A percentile compares a stretch with the other conserved stretches of the same genome.
phyloP scores from a whole-genome alignment of 768 basidiomycete species.

The Termitomyces sp. region DNA sequence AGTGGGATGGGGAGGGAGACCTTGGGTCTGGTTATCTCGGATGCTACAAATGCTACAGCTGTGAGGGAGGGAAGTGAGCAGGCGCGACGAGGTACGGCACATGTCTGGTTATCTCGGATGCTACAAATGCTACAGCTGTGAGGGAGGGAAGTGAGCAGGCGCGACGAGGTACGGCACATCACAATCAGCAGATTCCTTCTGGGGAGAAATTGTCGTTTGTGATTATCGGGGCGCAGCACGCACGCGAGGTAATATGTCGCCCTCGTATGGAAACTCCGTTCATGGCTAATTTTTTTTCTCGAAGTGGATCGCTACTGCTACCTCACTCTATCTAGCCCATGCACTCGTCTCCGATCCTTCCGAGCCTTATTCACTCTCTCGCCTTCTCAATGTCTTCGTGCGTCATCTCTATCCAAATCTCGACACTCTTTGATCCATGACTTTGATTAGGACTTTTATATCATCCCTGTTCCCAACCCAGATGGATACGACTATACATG shows the following conservation, averaged over 20 bases:
- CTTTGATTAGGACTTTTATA: conserved; percentile 53
- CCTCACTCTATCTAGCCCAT: conserved; percentile 72
- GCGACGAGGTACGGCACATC: conserved; percentile 7
- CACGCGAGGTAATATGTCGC: conserved; percentile 60
- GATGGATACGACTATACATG: conserved; percentile 79
- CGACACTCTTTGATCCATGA: neutral
- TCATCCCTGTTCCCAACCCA: conserved; percentile 67
- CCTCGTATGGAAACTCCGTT: neutral
- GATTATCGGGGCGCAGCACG: conserved; percentile 55
- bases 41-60: conserved; percentile 8
- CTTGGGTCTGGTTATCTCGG: conserved; percentile 49
- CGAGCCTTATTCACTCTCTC: conserved; percentile 43
- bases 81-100: conserved; percentile 1
- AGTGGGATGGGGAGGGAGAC: conserved; percentile 61
- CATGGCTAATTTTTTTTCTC: neutral
- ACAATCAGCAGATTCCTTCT: conserved; percentile 13
- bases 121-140: neutral
- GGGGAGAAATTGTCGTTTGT: conserved; percentile 5
- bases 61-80: conserved; percentile 8
- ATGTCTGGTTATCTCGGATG: no score
- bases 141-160: conserved; percentile 7
- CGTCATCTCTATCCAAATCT: conserved; percentile 19
- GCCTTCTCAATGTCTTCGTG: conserved; percentile 56
- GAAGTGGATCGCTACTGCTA: conserved; percentile 80
- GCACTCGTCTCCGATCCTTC: conserved; percentile 53